These are phyloP conservation scores for Camptophora hylomeconis DNA, from an alignment of 2,329 filamentous ascomycete genomes.

Conservation along the genomic window DNA sequence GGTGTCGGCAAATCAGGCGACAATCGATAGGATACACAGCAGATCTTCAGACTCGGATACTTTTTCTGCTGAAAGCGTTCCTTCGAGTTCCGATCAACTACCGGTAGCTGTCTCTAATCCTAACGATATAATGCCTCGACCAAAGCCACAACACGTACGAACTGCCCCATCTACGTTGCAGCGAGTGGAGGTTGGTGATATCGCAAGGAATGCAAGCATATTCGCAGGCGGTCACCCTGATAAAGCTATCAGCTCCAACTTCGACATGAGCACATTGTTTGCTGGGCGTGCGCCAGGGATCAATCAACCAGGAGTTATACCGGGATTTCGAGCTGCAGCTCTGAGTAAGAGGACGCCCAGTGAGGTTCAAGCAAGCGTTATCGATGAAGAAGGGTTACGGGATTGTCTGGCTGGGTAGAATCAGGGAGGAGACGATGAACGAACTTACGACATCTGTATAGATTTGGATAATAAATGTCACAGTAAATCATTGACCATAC, in stretches of 20 bases:
- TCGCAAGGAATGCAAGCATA: not conserved
- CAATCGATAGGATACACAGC: not conserved
- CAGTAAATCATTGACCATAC: no score
- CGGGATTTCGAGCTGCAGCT: slow-evolving; percentile 50
- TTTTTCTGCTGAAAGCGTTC: no score
- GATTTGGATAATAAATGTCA: no score
- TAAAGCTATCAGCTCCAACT: not conserved
- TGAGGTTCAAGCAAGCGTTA: slow-evolving; percentile 42
- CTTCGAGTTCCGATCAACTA: no score
- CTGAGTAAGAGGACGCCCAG: slow-evolving; percentile 35
- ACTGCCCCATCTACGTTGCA: slow-evolving; percentile 9
- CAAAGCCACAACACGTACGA: slow-evolving; percentile 1
- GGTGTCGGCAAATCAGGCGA: slow-evolving; percentile 6
- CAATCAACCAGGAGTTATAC: slow-evolving; percentile 63
- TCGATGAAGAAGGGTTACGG: slow-evolving; percentile 48
- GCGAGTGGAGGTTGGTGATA: not conserved
- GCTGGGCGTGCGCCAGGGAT: slow-evolving; percentile 50
- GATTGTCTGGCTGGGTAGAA: slow-evolving; percentile 45
- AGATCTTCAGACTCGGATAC: not conserved
- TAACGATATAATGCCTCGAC: slow-evolving; percentile 1
- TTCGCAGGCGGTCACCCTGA: not conserved
- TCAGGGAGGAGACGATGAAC: no score
- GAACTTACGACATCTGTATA: no score
- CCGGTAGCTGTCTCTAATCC: no score
- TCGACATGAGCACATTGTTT: slow-evolving; percentile 1